These are phyloP conservation scores for Hyaloperonospora arabidopsidis DNA, from an alignment of 352 stramenopile species.

Conservation along the genomic window DNA sequence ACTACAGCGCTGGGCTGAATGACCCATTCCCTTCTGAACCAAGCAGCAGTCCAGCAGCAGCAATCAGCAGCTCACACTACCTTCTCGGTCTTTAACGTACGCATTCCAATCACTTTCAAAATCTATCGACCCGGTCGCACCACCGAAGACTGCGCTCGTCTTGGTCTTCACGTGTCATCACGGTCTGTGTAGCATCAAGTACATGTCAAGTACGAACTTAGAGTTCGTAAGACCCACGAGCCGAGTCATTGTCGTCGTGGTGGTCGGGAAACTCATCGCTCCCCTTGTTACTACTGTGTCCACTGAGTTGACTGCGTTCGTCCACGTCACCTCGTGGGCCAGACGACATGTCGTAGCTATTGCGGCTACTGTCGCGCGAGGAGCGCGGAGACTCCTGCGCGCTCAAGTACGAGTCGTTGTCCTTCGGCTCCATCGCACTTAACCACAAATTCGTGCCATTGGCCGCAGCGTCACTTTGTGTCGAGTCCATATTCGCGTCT, in stretches of 20 bases:
- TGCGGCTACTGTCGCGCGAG: conserved; percentile 43
- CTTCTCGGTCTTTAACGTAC: conserved; percentile 20
- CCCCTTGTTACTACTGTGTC: conserved; percentile 55
- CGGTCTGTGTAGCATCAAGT: conserved; percentile 17
- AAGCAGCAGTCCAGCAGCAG: conserved; percentile 11
- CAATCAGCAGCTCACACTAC: conserved; percentile 5
- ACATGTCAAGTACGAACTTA: conserved; percentile 28
- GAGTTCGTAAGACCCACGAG: conserved; percentile 73
- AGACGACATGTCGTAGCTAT: conserved; percentile 50
- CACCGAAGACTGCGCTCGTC: conserved; percentile 22
- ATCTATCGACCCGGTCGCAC: conserved; percentile 9
- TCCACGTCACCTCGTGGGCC: conserved; percentile 32
- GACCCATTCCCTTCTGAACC: conserved; percentile 21
- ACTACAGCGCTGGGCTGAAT: conserved; percentile 10
- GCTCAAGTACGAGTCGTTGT: conserved; percentile 63
- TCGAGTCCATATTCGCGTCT: conserved; percentile 25
- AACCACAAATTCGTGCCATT: conserved; percentile 70
- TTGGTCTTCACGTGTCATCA: conserved; percentile 10
- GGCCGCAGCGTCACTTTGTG: conserved; percentile 15
- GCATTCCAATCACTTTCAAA: conserved; percentile 25
- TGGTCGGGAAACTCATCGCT: conserved; percentile 68
- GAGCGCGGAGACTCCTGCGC: conserved; percentile 45
- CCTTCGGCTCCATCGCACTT: conserved; percentile 75
- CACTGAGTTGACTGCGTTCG: conserved; percentile 64
- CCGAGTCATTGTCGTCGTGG: conserved; percentile 55